Evolutionary conservation across 768 basidiomycete genomes (phyloP), one percentile per base, ranked within the genome.

Genomic region (Leccinum variicolor): DNA sequence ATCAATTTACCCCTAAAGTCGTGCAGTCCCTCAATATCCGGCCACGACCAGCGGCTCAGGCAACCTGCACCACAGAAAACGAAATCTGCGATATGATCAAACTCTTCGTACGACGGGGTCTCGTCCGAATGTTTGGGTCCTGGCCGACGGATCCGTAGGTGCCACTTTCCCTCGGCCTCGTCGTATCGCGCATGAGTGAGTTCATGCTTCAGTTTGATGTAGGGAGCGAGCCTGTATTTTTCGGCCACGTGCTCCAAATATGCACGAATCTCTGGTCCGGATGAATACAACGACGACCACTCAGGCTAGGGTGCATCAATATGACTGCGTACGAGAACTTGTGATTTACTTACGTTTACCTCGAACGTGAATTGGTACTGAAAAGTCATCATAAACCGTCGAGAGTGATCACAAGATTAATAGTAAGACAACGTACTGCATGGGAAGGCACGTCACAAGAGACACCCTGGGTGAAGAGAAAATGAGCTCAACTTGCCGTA

Each of bases 361-460:
- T 81, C 81, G 60, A 85, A 86, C 0, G 82, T 80, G 33, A 81
- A 73, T 67, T 86, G 84, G 62, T 84, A 84, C 83, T 86, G 56
- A 34, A 17, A 41, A 19, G n/a, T n/a, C 39, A 9, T 17, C n/a
- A 41, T 9, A 50, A 1, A 54, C n/a, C n/a, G n/a, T n/a, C n/a
- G 23, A 25, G 10, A 36, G 15, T 11, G 45, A 26, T 34, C 33
- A 43, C n/a, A 19, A 65, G 3, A 15, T 34, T 7, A 14, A 46
- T 11, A 21, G 45, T 17, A 54, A 59, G 23, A 23, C 47, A 59
- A 61, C 78, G 59, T 64, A 84, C 83, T 39, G 74, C 76, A 56
- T 83, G 82, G 2, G 84, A 76, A 11, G 84, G 84, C 21, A 85
- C 78, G 63, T 86, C 85, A 62, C 85, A 86, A n/a, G 81, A 77